Evolutionary conservation across 139 green algal species (phyloP).

Genomic region (Chlorella sp.): DNA sequence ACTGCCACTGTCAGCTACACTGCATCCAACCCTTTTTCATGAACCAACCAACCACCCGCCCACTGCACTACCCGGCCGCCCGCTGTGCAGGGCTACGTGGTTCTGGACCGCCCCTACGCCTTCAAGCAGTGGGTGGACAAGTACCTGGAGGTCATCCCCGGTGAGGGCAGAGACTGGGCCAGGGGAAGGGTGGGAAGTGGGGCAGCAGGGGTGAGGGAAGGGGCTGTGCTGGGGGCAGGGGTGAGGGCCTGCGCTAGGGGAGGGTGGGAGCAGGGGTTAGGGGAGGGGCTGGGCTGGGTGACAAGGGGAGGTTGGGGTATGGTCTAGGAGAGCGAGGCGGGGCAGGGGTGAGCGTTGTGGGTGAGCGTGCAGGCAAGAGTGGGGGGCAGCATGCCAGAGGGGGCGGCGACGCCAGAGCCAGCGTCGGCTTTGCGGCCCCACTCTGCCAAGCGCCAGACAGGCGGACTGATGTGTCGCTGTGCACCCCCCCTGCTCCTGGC

Average conservation of each 20-base stretch:
- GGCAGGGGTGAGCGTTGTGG: too few relatives aligned
- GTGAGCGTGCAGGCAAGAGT: background rate
- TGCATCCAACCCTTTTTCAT: background rate
- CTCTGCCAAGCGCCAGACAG: background rate
- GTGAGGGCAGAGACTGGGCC: background rate
- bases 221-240: too few relatives aligned
- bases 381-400: too few relatives aligned
- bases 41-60: background rate
- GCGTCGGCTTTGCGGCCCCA: too few relatives aligned
- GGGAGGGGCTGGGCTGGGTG: too few relatives aligned
- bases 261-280: too few relatives aligned
- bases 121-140: slow-evolving; percentile 76
- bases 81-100: slow-evolving; percentile 64
- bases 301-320: too few relatives aligned
- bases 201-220: too few relatives aligned
- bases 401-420: too few relatives aligned
- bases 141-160: slow-evolving; percentile 37
- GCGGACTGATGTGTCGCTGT: background rate
- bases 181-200: too few relatives aligned
- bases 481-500: background rate
- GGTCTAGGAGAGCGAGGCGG: too few relatives aligned
- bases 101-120: slow-evolving; percentile 75
- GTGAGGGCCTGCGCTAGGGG: too few relatives aligned
- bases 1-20: background rate
- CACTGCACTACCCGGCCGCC: background rate